Evolutionary conservation across 202 grass and related monocot genomes (phyloP).

Genomic region (Musa balbisiana): DNA sequence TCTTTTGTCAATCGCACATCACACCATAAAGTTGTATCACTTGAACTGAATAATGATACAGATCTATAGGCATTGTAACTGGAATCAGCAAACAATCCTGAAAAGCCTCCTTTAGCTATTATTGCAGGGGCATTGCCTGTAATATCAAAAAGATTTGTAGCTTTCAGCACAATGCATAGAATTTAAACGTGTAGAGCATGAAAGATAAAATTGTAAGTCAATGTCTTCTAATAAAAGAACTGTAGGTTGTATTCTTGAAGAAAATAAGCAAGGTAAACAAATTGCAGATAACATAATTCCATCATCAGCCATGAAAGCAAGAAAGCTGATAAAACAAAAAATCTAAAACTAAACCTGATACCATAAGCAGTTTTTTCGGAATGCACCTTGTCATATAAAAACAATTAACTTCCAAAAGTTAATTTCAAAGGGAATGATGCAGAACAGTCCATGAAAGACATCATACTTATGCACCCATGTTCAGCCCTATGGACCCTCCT

Average conservation of each 20-base stretch:
- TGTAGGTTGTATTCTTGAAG: background rate
- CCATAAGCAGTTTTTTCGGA: too few species aligned
- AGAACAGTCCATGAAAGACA: too few species aligned
- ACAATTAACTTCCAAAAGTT: too few species aligned
- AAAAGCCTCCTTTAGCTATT: slow-evolving; percentile 83
- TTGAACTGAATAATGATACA: slow-evolving; percentile 26
- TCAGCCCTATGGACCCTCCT: too few species aligned
- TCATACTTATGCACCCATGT: too few species aligned
- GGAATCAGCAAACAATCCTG: slow-evolving; percentile 87
- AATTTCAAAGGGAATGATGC: too few species aligned
- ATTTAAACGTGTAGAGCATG: background rate
- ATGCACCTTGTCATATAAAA: too few species aligned
- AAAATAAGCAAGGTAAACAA: background rate
- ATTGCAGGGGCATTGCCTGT: slow-evolving; percentile 60
- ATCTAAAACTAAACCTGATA: too few species aligned
- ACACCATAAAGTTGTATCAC: slow-evolving; percentile 52
- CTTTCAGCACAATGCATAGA: background rate
- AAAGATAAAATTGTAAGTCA: background rate
- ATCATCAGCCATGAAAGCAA: too few species aligned
- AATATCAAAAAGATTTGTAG: slow-evolving; percentile 16
- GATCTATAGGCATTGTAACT: slow-evolving; percentile 42
- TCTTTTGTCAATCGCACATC: slow-evolving; percentile 80
- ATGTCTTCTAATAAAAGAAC: background rate
- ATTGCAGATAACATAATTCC: too few species aligned
- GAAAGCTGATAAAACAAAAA: too few species aligned